Evolutionary conservation across 2,329 filamentous ascomycete species (phyloP), one percentile per base, ranked within the genome.

Genomic region (Colletotrichum orbiculare): DNA sequence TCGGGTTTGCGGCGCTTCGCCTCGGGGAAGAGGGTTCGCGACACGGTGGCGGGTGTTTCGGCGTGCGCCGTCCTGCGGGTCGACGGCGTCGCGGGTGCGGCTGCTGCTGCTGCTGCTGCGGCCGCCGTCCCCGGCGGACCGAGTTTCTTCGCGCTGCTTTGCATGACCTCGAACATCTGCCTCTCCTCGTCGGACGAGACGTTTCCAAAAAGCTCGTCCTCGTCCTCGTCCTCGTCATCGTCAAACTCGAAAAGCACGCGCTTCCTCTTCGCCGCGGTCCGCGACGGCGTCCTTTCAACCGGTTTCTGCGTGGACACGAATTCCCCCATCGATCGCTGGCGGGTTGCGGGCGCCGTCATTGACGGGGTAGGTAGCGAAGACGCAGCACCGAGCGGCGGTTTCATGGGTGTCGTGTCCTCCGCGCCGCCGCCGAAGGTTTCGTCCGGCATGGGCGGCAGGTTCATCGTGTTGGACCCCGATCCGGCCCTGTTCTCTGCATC

Each of bases 121-220:
- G 25, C 25, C 4, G 25, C 25, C 25, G 25, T 5, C 25, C 4
- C 25, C 25, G 10, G 10, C 33, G n/a, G 48, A 47, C 33, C 25
- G 25, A 66, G 47, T 58, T 71, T 75, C 45, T 73, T 72, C 11
- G 72, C 74, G 62, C 75, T 79, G 43, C 70, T 69, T 53, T 81
- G 79, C 4, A 76, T 71, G 17, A 78, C 71, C n/a, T 67, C 70
- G 17, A 70, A 73, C 64, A 82, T 71, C 62, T 79, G 69, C 34
- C 73, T 69, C 66, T 79, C 80, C 46, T 77, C 77, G n/a, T 81
- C 78, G 8, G 79, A 77, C 13, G 72, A 74, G 4, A 79, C 39
- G 12, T 78, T 78, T 37, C 71, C 73, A 15, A 77, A 73, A 8
- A 58, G 46, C 8, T 65, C 57, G 13, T 60, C 48, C 9, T 34